Conservation (phyloP, 768 basidiomycete genomes). For the Leucocoprinus birnbaumii region DNA sequence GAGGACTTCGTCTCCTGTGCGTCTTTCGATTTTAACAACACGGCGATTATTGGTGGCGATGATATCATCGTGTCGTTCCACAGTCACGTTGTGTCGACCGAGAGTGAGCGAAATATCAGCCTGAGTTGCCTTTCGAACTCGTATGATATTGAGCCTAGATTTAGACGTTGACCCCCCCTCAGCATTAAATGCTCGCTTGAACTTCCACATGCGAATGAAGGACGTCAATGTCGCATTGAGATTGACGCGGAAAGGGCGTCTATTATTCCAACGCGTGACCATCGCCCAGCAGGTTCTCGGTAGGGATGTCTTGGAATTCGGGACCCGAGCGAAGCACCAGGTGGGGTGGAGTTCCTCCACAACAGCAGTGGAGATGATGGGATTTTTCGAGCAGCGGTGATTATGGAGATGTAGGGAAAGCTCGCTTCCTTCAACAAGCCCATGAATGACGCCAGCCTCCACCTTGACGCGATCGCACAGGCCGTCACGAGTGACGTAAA, state of each 20-base stretch:
- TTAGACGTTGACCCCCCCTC: slow-evolving; percentile 29
- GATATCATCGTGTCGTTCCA: slow-evolving; percentile 45
- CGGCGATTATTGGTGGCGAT: slow-evolving; percentile 31
- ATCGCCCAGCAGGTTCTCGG: slow-evolving; percentile 51
- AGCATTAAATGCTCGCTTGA: slow-evolving; percentile 35
- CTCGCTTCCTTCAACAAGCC: slow-evolving; percentile 61
- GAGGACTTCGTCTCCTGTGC: slow-evolving; percentile 35
- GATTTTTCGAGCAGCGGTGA: slow-evolving; percentile 54
- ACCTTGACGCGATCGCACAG: slow-evolving; percentile 39
- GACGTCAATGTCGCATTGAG: slow-evolving; percentile 45
- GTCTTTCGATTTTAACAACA: slow-evolving; percentile 33
- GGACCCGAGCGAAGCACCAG: slow-evolving; percentile 51
- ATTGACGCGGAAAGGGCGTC: slow-evolving; percentile 50
- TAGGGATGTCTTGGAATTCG: slow-evolving; percentile 25
- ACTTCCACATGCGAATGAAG: slow-evolving; percentile 40
- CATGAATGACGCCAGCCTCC: slow-evolving; percentile 59
- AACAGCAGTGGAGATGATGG: slow-evolving; percentile 44
- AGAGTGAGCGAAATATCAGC: slow-evolving; percentile 53
- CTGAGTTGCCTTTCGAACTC: slow-evolving; percentile 37
- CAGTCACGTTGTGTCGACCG: slow-evolving; percentile 32
- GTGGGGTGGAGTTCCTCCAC: slow-evolving; percentile 55
- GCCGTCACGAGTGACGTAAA: slow-evolving; percentile 38
- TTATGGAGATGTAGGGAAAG: slow-evolving; percentile 64
- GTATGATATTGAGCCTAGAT: slow-evolving; percentile 41
- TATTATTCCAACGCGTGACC: slow-evolving; percentile 49